A percentile compares a stretch with the other conserved stretches of the same genome.
phyloP scores from a whole-genome alignment of 2,329 filamentous ascomycete species.

The Bipolaris bicolor region DNA sequence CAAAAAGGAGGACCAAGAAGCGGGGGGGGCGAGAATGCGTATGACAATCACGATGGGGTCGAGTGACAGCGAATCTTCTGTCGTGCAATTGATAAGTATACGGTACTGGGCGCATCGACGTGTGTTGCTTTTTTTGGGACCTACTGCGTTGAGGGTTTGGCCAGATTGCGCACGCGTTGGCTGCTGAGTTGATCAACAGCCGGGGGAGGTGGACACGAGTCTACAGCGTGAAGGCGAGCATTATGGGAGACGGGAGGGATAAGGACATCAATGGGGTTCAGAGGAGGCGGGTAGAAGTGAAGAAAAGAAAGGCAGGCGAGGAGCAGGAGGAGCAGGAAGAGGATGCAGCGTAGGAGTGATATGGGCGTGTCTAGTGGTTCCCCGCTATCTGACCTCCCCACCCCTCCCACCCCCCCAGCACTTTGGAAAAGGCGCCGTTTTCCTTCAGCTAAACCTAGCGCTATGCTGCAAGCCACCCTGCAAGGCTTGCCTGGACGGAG shows the following conservation, averaged over 20 bases:
- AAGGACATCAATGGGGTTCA: conserved; percentile 5
- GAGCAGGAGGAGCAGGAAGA: conserved; percentile 26
- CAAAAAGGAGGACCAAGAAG: conserved; percentile 13
- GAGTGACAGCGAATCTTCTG: conserved; percentile 22
- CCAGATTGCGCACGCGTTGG: conserved; percentile 7
- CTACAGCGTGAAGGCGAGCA: conserved; percentile 39
- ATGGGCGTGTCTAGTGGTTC: conserved; percentile 34
- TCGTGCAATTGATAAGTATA: conserved; percentile 25
- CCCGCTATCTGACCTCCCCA: conserved; percentile 36
- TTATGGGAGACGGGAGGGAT: conserved; percentile 5
- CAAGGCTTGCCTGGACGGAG: conserved; percentile 30
- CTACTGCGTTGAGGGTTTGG: conserved; percentile 18
- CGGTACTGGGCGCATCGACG: not conserved
- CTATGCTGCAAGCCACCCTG: conserved; percentile 39
- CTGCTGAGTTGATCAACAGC: conserved; percentile 34
- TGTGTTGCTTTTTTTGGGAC: conserved; percentile 9
- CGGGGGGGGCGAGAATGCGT: conserved; percentile 21
- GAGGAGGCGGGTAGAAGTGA: conserved; percentile 19
- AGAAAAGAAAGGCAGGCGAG: conserved; percentile 24
- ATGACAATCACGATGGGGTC: conserved; percentile 20
- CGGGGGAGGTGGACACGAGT: conserved; percentile 22
- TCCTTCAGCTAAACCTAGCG: conserved; percentile 32
- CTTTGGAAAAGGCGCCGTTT: conserved; percentile 40
- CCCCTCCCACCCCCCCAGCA: conserved; percentile 10
- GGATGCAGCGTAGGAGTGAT: conserved; percentile 41